phyloP scores from a whole-genome alignment of 768 basidiomycete species.

The Filobasidium floriforme region DNA sequence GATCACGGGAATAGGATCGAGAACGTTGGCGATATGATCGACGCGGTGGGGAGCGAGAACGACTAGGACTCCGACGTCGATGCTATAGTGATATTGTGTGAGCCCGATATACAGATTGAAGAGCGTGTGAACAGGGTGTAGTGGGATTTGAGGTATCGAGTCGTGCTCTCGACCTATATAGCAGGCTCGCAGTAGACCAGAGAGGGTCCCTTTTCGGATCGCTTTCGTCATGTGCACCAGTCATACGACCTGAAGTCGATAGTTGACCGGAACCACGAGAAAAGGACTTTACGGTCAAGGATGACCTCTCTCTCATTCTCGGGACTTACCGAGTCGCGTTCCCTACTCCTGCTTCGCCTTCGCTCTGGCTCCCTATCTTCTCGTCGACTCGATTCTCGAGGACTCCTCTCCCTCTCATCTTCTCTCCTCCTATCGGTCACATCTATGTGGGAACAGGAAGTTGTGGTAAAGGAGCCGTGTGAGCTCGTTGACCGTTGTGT shows the following conservation, averaged over 20 bases:
- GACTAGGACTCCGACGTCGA: slow-evolving; percentile 52
- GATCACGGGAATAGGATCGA: slow-evolving; percentile 54
- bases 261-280: not conserved
- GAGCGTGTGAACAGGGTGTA: not conserved
- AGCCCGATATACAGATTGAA: slow-evolving; percentile 11
- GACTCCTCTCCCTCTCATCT: slow-evolving; percentile 14
- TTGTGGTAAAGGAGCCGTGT: not conserved
- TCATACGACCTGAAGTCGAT: no score
- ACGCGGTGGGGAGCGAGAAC: slow-evolving; percentile 45
- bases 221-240: no score
- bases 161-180: no score
- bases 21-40: slow-evolving; percentile 44
- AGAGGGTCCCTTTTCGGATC: no score
- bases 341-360: slow-evolving; percentile 16
- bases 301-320: not conserved
- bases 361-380: slow-evolving; percentile 9
- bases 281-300: slow-evolving; percentile 5
- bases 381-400: slow-evolving; percentile 5
- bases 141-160: no score
- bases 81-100: slow-evolving; percentile 54
- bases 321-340: slow-evolving; percentile 8
- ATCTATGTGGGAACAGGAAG: not conserved
- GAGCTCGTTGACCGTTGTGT: no score
- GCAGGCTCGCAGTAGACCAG: no score
- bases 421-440: slow-evolving; percentile 17